Evolutionary conservation across 2,329 filamentous ascomycete genomes (phyloP).

Genomic region (Fusarium foetens): DNA sequence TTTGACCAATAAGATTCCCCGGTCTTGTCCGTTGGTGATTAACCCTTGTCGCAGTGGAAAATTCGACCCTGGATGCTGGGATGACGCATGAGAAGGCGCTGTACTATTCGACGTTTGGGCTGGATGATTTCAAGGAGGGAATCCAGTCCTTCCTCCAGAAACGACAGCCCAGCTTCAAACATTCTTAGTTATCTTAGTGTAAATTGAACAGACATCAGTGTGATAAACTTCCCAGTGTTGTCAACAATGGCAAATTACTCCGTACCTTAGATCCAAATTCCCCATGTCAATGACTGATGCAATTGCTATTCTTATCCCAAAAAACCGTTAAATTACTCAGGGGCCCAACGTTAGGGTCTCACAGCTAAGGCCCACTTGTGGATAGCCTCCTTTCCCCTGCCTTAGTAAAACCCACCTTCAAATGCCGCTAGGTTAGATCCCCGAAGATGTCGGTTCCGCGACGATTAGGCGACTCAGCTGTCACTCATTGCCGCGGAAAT

Average conservation of each 20-base stretch:
- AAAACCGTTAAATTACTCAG: not conserved
- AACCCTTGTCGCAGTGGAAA: constrained; percentile 17
- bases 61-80: constrained; percentile 12
- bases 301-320: not conserved
- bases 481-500: not conserved
- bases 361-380: not conserved
- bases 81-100: constrained; percentile 32
- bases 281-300: not conserved
- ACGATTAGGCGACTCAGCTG: not conserved
- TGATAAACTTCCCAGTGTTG: not conserved
- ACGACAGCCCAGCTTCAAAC: constrained; percentile 14
- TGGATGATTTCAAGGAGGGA: constrained; percentile 30
- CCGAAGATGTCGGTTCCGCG: not conserved
- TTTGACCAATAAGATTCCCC: not conserved
- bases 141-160: constrained; percentile 28
- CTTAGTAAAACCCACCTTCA: not conserved
- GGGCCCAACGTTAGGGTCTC: not conserved
- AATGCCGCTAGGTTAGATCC: not conserved
- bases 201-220: no score
- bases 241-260: not conserved
- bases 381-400: constrained; percentile 5
- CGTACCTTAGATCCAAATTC: not conserved
- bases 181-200: constrained; percentile 1
- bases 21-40: not conserved
- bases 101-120: constrained; percentile 30